Conservation (phyloP, 768 basidiomycete genomes). For the Leucocoprinus sp. region DNA sequence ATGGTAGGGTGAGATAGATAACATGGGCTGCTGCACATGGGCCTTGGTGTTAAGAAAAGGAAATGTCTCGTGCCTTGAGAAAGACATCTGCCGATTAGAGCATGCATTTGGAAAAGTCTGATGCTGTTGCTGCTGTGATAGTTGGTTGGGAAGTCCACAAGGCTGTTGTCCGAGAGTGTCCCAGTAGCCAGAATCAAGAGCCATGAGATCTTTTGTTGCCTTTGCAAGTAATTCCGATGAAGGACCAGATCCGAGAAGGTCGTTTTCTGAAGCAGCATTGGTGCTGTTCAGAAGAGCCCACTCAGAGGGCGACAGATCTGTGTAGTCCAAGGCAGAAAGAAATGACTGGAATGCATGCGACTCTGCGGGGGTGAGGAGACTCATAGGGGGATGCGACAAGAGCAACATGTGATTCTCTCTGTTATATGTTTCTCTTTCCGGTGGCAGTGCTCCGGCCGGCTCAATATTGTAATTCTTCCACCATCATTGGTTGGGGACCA, state of each 20-base stretch:
- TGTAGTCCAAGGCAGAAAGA: constrained; percentile 44
- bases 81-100: constrained; percentile 11
- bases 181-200: constrained; percentile 47
- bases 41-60: constrained; percentile 18
- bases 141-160: constrained; percentile 14
- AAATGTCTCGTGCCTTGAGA: constrained; percentile 17
- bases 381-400: constrained; percentile 25
- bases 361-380: constrained; percentile 57
- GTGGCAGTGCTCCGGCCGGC: constrained; percentile 9
- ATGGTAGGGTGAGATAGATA: background rate
- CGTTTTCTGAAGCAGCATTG: constrained; percentile 23
- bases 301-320: constrained; percentile 34
- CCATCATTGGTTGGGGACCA: too few relatives aligned
- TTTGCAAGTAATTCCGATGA: constrained; percentile 62
- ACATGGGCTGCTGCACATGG: constrained; percentile 12
- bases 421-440: background rate
- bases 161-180: constrained; percentile 15
- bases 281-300: constrained; percentile 36
- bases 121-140: constrained; percentile 14
- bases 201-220: constrained; percentile 80
- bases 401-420: constrained; percentile 7
- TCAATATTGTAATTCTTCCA: too few relatives aligned
- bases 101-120: constrained; percentile 16
- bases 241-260: constrained; percentile 34
- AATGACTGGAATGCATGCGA: constrained; percentile 63